Evolutionary conservation across 352 stramenopile genomes (phyloP), one percentile per base, ranked within the genome.

Genomic region (Pythium rhizo-oryzae): DNA sequence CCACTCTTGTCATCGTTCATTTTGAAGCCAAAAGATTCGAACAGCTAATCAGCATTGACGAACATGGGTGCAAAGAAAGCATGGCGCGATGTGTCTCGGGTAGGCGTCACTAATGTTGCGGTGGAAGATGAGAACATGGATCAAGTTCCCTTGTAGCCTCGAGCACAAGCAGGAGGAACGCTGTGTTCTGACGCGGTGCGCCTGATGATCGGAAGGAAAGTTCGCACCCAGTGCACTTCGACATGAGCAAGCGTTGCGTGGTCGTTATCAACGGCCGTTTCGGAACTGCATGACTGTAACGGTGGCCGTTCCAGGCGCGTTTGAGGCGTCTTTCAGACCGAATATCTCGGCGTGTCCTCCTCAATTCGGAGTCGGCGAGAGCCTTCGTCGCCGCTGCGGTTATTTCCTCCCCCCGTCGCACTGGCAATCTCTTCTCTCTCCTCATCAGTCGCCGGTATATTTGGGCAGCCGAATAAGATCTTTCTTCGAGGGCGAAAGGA

Each of bases 1-100:
- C 60, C 61, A 16, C 46, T 74, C 39, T 78, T 86, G 21, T 81
- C 81, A 9, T 90, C 81, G 8, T 87, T 89, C 37, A 69, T 85
- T 24, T 69, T 91, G 8, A 62, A 74, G 8, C 23, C 76, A 8
- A 67, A 58, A 49, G 75, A 81, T 1, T 24, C 41, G 15, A 37
- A 33, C 43, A 62, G 28, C 30, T 61, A 57, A 53, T 41, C 35
- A 41, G 35, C 35, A 11, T 11, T 41, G 35, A 41, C 35, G 35
- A 41, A 41, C 35, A 33, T 41, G 6, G 35, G 8, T 15, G 2
- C 35, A 41, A 4, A 16, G 8, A 15, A 41, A 41, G 35, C 35
- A 41, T 41, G 35, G 12, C 35, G 35, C 12, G 8, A 8, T 41
- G 12, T 41, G 35, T 41, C 35, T 15, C 8, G 35, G 35, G 35